Base-by-base conservation (phyloP, 306 rosid genomes). In the Astragalus glycyphyllos region DNA sequence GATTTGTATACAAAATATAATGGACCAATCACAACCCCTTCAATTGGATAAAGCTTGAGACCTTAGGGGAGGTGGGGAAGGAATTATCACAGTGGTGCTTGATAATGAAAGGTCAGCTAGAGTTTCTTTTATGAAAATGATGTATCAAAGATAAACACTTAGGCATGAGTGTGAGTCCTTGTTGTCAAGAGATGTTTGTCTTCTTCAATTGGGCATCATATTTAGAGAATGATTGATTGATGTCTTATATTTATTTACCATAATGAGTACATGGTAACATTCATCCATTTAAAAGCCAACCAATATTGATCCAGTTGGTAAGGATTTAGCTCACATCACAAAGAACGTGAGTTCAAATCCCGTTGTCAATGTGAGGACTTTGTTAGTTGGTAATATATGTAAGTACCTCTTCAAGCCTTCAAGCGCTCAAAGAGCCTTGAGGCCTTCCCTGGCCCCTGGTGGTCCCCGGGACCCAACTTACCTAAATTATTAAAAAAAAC, bases 161-260 rank as follows among this genome's bases (percentile, higher is more conserved):
- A 4, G 26, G 26, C 7, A n/a, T 44, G 46, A 63, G 68, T 58
- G 31, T 62, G 29, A 51, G 34, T 16, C 4, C 60, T 77, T 54
- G 72, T 62, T 31, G 40, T 56, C 42, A 47, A 47, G 47, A 37
- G 6, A 48, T 65, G 47, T 40, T 72, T 78, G 65, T 78, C 74
- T 47, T 78, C 45, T 49, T 65, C 37, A 59, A n/a, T 15, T 59
- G 63, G 74, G 65, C 61, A 61, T 60, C 59, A 74, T 74, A 4
- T 55, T 20, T 32, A 55, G n/a, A 74, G 32, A 65, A 65, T 74
- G 48, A 55, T 75, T 16, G 50, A 53, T 51, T 16, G 20, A 54
- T 61, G 37, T 46, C 42, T 44, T 4, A 4, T 16, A 4, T 17
- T 16, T 72, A 12, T 49, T 72, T 61, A 61, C 62, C 50, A 49